These are phyloP conservation scores for Ceratocystis colombiana DNA, from an alignment of 2,329 filamentous ascomycete species.

Conservation along the genomic window DNA sequence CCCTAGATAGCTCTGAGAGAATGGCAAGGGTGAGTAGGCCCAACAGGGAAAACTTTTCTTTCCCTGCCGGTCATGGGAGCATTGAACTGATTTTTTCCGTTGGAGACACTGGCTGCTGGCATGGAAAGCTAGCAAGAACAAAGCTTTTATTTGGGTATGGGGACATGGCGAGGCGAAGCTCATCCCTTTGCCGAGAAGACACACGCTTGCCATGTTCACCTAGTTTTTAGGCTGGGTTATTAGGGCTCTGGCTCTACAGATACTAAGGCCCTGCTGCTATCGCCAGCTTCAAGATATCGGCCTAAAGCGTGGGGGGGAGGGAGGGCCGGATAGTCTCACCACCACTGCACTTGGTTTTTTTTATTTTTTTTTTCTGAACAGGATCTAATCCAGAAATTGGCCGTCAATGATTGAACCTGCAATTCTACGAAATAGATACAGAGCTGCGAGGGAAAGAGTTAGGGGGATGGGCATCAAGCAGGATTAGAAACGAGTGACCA, in stretches of 20 bases:
- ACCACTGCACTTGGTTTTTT: too few relatives aligned
- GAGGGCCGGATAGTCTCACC: too few relatives aligned
- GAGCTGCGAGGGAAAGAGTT: too few relatives aligned
- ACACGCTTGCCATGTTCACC: slow-evolving; percentile 8
- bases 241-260: background rate
- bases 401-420: too few relatives aligned
- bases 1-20: background rate
- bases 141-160: background rate
- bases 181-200: slow-evolving; percentile 14
- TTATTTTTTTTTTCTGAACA: too few relatives aligned
- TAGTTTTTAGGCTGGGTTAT: background rate
- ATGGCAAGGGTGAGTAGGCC: background rate
- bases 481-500: too few relatives aligned
- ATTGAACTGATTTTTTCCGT: background rate
- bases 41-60: slow-evolving; percentile 1
- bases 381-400: background rate
- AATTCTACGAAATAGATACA: too few relatives aligned
- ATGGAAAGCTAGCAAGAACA: background rate
- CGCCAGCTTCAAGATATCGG: slow-evolving; percentile 2
- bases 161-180: background rate
- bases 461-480: too few relatives aligned
- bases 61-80: background rate
- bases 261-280: background rate
- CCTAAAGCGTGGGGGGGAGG: slow-evolving; percentile 8
- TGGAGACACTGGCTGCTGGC: background rate